A percentile compares a stretch with the other conserved stretches of the same genome.
phyloP scores from a whole-genome alignment of 805 yeast genomes.

The Suhomyces faveliae region DNA sequence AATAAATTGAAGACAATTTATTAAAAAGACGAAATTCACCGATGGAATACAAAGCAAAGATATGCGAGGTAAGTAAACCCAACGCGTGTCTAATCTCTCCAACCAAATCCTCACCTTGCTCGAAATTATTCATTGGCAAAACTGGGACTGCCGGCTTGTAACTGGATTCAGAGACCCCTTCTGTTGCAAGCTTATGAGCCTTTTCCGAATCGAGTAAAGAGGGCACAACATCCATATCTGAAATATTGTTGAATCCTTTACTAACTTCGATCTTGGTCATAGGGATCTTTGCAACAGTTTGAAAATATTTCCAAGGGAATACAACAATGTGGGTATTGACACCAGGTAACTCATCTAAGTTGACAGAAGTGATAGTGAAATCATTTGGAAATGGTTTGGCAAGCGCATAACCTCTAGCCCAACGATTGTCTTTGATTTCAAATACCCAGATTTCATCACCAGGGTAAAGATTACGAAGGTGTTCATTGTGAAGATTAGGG shows the following conservation, averaged over 20 bases:
- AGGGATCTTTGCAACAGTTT: constrained; percentile 43
- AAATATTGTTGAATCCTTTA: constrained; percentile 28
- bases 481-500: constrained; percentile 35
- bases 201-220: constrained; percentile 32
- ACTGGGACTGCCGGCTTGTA: constrained; percentile 38
- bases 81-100: constrained; percentile 61
- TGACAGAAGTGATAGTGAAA: constrained; percentile 58
- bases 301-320: constrained; percentile 58
- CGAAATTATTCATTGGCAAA: constrained; percentile 51
- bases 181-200: constrained; percentile 16
- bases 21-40: constrained; percentile 66
- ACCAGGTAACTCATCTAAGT: constrained; percentile 63
- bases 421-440: constrained; percentile 57
- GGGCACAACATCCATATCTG: constrained; percentile 27
- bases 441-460: constrained; percentile 79
- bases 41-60: constrained; percentile 67
- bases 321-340: constrained; percentile 52
- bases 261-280: constrained; percentile 29
- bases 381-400: constrained; percentile 70
- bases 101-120: constrained; percentile 40
- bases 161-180: constrained; percentile 3
- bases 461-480: constrained; percentile 56
- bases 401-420: constrained; percentile 80
- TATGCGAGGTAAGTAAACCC: constrained; percentile 57
- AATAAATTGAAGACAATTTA: constrained; percentile 52